phyloP scores from a whole-genome alignment of 805 yeast genomes.

The Ogataea trehaloabstinens region DNA sequence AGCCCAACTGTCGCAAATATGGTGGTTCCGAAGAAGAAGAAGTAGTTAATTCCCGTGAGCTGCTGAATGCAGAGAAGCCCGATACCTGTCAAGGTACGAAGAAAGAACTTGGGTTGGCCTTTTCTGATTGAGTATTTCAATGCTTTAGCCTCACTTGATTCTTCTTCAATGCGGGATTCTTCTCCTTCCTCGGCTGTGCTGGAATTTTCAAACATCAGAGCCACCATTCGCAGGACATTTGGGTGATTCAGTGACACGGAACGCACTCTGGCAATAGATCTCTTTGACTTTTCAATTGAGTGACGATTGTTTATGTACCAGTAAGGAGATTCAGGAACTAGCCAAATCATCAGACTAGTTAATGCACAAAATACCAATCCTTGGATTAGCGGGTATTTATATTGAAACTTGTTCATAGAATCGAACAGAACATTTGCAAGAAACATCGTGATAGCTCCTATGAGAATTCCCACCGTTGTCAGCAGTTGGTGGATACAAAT shows the following conservation, averaged over 20 bases:
- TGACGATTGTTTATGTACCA: conserved; percentile 23
- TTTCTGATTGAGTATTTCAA: conserved; percentile 15
- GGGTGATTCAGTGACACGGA: conserved; percentile 21
- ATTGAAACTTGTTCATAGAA: conserved; percentile 19
- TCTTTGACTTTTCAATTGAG: conserved; percentile 14
- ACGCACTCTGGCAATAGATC: conserved; percentile 21
- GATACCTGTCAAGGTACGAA: conserved; percentile 31
- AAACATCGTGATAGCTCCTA: conserved; percentile 28
- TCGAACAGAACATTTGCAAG: conserved; percentile 11
- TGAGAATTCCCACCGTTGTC: conserved; percentile 33
- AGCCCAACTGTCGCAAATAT: conserved; percentile 53
- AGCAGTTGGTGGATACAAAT: conserved; percentile 33
- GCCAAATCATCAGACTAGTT: conserved; percentile 19
- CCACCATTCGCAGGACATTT: conserved; percentile 17
- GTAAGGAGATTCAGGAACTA: conserved; percentile 36
- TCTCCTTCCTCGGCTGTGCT: neutral
- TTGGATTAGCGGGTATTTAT: conserved; percentile 19
- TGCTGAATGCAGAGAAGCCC: conserved; percentile 39
- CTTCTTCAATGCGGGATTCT: neutral
- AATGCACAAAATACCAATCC: conserved; percentile 18
- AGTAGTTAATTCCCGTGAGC: conserved; percentile 64
- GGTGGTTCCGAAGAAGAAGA: conserved; percentile 64
- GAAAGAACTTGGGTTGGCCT: conserved; percentile 31
- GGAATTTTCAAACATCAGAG: conserved; percentile 19
- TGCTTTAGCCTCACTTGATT: conserved; percentile 1